A percentile compares a stretch with the other conserved stretches of the same genome.
These are phyloP conservation scores for Lasiodiplodia gonubiensis DNA, from an alignment of 2,329 filamentous ascomycete genomes.

Conservation along the genomic window DNA sequence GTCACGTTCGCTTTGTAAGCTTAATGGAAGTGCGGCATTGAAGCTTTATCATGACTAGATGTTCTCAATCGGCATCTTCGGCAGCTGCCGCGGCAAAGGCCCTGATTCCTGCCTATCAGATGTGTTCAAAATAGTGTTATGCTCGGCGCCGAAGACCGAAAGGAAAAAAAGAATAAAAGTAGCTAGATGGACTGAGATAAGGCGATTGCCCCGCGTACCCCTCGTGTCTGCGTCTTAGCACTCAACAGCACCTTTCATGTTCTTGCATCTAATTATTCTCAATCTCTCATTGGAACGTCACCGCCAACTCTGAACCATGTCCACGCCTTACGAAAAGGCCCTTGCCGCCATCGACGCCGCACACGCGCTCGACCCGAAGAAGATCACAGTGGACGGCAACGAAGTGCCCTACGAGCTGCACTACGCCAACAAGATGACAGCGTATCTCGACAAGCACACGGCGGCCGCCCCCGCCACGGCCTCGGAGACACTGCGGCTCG, in stretches of 20 bases:
- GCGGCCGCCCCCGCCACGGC: slow-evolving; percentile 62
- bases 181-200: neutral
- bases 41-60: neutral
- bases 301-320: neutral
- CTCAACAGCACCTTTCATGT: neutral
- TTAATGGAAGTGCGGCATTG: neutral
- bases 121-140: slow-evolving; percentile 14
- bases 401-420: slow-evolving; percentile 76
- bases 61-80: slow-evolving; percentile 8
- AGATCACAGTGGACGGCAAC: slow-evolving; percentile 47
- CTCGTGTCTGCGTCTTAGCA: neutral
- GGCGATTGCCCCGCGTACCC: neutral
- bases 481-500: slow-evolving; percentile 71
- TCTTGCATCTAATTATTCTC: neutral
- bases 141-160: neutral
- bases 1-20: neutral
- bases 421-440: slow-evolving; percentile 80
- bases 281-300: neutral
- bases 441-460: slow-evolving; percentile 67
- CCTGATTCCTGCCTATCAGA: slow-evolving; percentile 15
- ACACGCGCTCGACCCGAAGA: slow-evolving; percentile 70
- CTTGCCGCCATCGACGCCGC: slow-evolving; percentile 75
- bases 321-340: slow-evolving; percentile 51
- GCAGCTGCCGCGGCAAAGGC: neutral
- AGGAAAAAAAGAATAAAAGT: neutral